Evolutionary conservation across 352 stramenopile genomes (phyloP).

Genomic region (Phytophthora fragariaefolia): DNA sequence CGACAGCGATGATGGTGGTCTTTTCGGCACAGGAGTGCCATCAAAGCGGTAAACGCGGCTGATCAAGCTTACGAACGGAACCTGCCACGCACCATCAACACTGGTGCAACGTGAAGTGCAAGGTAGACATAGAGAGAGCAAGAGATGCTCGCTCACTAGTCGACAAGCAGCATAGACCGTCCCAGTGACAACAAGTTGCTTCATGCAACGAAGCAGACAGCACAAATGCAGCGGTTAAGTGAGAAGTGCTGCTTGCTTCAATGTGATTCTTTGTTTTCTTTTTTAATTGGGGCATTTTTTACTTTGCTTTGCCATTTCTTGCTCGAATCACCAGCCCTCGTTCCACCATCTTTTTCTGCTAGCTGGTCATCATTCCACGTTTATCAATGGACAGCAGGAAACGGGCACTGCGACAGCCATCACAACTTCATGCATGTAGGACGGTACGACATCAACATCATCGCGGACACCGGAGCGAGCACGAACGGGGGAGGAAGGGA

Average conservation of each 20-base stretch:
- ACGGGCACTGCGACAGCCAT: constrained; percentile 25
- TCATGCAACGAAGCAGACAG: constrained; percentile 14
- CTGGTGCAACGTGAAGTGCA: constrained; percentile 10
- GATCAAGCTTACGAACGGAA: constrained; percentile 13
- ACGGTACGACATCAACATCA: constrained; percentile 33
- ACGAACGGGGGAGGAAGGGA: constrained; percentile 15
- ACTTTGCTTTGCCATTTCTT: constrained; percentile 29
- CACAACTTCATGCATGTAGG: constrained; percentile 29
- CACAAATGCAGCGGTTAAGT: constrained; percentile 12
- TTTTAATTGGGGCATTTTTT: constrained; percentile 30
- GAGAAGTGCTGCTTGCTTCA: constrained; percentile 20
- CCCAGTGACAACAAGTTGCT: constrained; percentile 20
- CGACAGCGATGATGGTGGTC: constrained; percentile 78
- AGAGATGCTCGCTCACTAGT: constrained; percentile 23
- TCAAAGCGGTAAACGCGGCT: constrained; percentile 59
- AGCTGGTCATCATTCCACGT: constrained; percentile 18
- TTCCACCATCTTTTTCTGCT: constrained; percentile 17
- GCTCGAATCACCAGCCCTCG: constrained; percentile 25
- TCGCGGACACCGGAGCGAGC: constrained; percentile 3
- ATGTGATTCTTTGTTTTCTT: constrained; percentile 33
- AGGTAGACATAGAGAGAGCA: constrained; percentile 30
- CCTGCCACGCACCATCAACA: constrained; percentile 23
- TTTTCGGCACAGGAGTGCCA: constrained; percentile 82
- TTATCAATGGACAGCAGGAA: constrained; percentile 12
- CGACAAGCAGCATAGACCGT: constrained; percentile 30